Evolutionary conservation across 2,329 filamentous ascomycete genomes (phyloP), one percentile per base, ranked within the genome.

Genomic region (Colletotrichum neosansevieriae): DNA sequence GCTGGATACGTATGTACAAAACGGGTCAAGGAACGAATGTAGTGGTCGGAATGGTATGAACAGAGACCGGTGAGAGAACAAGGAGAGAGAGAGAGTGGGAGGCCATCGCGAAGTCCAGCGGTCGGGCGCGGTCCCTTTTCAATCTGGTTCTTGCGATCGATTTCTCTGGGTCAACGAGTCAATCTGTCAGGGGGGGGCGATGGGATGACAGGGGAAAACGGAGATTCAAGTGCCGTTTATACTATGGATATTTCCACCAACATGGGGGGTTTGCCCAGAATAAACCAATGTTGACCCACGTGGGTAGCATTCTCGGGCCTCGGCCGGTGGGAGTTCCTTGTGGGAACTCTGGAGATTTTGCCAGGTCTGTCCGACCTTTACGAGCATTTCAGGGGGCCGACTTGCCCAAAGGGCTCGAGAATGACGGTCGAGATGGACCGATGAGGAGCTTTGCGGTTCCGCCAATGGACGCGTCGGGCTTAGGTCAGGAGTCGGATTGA

Each of bases 211-310:
- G 66, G 34, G 61, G 36, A 11, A 24, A 13, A 58, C 53, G 60
- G 59, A 67, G 53, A 64, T 67, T 58, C 53, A 49, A 64, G 53
- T 67, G 60, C 53, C 45, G 59, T 63, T 53, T 58, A 6, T 58
- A 6, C 49, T 38, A 54, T 56, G 21, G 49, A 17, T 56, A 49
- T 54, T 56, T 40, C 47, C 61, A 58, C 58, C 50, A 42, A 54
- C 38, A 53, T 56, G 53, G 32, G 40, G n/a, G 29, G 17, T 53
- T 49, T 59, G 61, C 21, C 65, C 24, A 38, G 61, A 65, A 68
- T 42, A 59, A 54, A 59, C 40, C 29, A 64, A 51, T 49, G 19
- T 38, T 49, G 54, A 50, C 61, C 38, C 60, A 38, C 34, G 54
- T 54, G 36, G 65, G 47, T 54, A 34, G 21, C 54, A 51, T 63